Percentiles rank a stretch among this genome's conserved stretches.
Conservation (phyloP, 352 stramenopile genomes). For the Globisporangium nodosum region DNA sequence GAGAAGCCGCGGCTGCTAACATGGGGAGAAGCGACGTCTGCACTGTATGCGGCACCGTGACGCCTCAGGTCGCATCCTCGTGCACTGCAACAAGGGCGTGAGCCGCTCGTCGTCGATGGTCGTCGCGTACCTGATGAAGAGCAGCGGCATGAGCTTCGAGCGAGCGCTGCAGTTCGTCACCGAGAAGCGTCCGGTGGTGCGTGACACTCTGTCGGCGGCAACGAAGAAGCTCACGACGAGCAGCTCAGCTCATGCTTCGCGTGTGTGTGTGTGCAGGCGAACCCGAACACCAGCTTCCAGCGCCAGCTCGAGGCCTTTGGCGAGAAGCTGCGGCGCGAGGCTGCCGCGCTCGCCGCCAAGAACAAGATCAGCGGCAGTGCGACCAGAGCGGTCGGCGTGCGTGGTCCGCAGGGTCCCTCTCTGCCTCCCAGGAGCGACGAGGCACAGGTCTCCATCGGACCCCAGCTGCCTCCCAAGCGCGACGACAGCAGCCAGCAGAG, state of each 20-base stretch:
- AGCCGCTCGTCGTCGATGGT: conserved; percentile 88
- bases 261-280: conserved; percentile 18
- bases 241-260: not conserved
- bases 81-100: conserved; percentile 91
- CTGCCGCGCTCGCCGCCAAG: conserved; percentile 4
- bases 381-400: not conserved
- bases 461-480: not conserved
- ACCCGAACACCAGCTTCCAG: conserved; percentile 72
- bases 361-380: conserved; percentile 1
- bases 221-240: not conserved
- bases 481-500: not conserved
- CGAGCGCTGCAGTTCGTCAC: conserved; percentile 63
- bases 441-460: not conserved
- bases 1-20: conserved; percentile 19
- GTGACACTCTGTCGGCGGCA: not conserved
- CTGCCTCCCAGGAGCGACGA: conserved; percentile 1
- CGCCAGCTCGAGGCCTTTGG: conserved; percentile 55
- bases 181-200: conserved; percentile 43
- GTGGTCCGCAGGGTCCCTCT: conserved; percentile 12
- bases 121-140: conserved; percentile 89
- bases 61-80: conserved; percentile 69
- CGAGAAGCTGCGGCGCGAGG: conserved; percentile 30
- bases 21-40: conserved; percentile 27
- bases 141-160: conserved; percentile 50
- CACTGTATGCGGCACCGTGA: not conserved